Percentiles rank a stretch among this genome's conserved stretches.
Conservation (phyloP, 2,329 filamentous ascomycete genomes). For the Phialophora verrucosa region DNA sequence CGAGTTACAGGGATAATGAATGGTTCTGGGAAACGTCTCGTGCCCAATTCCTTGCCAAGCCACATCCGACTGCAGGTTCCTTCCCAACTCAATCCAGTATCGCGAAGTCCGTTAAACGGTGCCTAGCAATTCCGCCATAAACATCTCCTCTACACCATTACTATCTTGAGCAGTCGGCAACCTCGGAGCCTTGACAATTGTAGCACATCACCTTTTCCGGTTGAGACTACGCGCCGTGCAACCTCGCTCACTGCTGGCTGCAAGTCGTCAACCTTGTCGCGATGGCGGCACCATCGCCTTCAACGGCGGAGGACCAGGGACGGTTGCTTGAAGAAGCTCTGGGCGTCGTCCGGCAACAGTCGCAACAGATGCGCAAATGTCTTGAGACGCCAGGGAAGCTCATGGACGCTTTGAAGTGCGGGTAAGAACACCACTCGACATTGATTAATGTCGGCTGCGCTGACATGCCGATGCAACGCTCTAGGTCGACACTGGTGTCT, state of each 20-base stretch:
- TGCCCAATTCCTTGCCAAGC: conserved; percentile 8
- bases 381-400: conserved; percentile 96
- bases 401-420: conserved; percentile 99
- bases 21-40: neutral
- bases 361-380: conserved; percentile 94
- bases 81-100: conserved; percentile 1
- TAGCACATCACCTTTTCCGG: neutral
- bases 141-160: neutral
- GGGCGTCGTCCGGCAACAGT: conserved; percentile 95
- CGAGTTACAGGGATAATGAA: neutral
- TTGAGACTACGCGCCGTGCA: neutral
- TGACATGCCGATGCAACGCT: conserved; percentile 8
- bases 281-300: conserved; percentile 42
- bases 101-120: conserved; percentile 13
- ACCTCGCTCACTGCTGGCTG: conserved; percentile 19
- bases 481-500: conserved; percentile 94
- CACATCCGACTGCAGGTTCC: neutral
- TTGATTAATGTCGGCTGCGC: conserved; percentile 36
- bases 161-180: neutral
- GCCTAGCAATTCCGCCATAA: conserved; percentile 1
- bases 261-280: conserved; percentile 26
- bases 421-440: conserved; percentile 64
- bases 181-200: neutral
- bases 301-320: conserved; percentile 78
- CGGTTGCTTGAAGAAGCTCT: conserved; percentile 97